phyloP scores from a whole-genome alignment of 139 green algal species.

The Chlamydomonas sp. region DNA sequence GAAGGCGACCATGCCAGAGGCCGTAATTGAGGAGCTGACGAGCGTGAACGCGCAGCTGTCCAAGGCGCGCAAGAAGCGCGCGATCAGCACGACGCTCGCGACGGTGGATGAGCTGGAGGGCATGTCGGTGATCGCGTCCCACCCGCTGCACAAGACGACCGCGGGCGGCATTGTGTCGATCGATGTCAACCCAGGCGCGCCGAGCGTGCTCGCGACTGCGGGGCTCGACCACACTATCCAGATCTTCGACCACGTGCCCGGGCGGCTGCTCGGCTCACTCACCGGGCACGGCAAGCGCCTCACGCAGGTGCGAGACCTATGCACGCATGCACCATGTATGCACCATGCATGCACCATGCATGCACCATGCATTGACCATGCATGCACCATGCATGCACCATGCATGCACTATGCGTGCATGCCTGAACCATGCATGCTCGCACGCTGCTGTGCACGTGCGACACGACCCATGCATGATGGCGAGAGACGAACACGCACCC shows the following conservation, averaged over 20 bases:
- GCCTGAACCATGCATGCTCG: too few relatives aligned
- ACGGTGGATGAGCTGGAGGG: slow-evolving; percentile 54
- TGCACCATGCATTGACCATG: too few relatives aligned
- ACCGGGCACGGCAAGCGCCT: slow-evolving; percentile 81
- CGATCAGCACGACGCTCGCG: slow-evolving; percentile 46
- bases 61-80: slow-evolving; percentile 80
- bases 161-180: slow-evolving; percentile 69
- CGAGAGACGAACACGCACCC: too few relatives aligned
- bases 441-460: too few relatives aligned
- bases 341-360: too few relatives aligned
- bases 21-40: slow-evolving; percentile 30
- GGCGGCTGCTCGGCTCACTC: slow-evolving; percentile 47
- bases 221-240: slow-evolving; percentile 68
- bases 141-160: slow-evolving; percentile 84
- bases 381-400: too few relatives aligned
- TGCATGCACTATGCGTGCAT: too few relatives aligned
- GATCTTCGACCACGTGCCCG: slow-evolving; percentile 54
- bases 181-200: slow-evolving; percentile 50
- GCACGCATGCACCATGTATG: too few relatives aligned
- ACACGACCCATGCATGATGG: too few relatives aligned
- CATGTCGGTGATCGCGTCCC: slow-evolving; percentile 43
- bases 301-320: too few relatives aligned
- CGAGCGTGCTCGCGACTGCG: slow-evolving; percentile 48
- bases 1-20: slow-evolving; percentile 29
- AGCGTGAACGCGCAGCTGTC: slow-evolving; percentile 38